A percentile compares a stretch with the other conserved stretches of the same genome.
Evolutionary conservation across 331 rosid species (phyloP).

Genomic region (Pyrus hybrid): DNA sequence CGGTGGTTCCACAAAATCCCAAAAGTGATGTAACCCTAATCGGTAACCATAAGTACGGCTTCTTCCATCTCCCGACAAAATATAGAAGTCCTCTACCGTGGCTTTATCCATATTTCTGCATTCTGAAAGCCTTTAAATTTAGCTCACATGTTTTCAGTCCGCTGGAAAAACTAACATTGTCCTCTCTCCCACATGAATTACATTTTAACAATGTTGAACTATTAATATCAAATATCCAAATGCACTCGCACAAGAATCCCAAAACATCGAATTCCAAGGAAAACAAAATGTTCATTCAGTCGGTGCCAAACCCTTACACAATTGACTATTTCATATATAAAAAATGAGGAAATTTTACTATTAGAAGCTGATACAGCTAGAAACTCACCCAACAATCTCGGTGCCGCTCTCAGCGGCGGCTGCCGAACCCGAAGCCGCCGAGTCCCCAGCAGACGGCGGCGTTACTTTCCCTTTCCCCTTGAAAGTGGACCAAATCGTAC

Average conservation of each 20-base stretch:
- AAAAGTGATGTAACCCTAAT: not conserved
- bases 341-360: not conserved
- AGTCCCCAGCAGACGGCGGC: constrained; percentile 15
- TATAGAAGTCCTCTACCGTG: not conserved
- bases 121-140: not conserved
- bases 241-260: not conserved
- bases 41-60: not conserved
- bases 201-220: not conserved
- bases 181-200: not conserved
- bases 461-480: constrained; percentile 32
- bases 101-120: not conserved
- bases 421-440: constrained; percentile 12
- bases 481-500: constrained; percentile 65
- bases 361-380: not conserved
- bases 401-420: constrained; percentile 13
- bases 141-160: not conserved
- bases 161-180: no score
- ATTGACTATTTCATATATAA: not conserved
- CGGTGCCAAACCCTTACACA: not conserved
- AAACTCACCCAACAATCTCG: constrained; percentile 33
- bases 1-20: not conserved
- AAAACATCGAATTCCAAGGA: not conserved
- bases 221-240: not conserved
- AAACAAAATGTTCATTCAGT: no score
- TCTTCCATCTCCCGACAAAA: not conserved